Evolutionary conservation across 768 basidiomycete genomes (phyloP).

Genomic region (Termitomyces sp.): DNA sequence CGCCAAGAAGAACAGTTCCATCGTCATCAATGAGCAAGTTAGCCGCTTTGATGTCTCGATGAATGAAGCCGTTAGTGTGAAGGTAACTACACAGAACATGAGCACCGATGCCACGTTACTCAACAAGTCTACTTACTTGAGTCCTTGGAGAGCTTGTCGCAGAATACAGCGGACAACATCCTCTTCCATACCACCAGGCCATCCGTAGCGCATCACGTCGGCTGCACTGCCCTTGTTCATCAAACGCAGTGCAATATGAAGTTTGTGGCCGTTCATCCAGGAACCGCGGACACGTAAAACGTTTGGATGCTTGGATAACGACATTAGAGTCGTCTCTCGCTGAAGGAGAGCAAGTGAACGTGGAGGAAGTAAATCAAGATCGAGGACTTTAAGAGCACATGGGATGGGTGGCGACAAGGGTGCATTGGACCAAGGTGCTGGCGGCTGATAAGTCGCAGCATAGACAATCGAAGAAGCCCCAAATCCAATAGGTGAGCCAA

Average conservation of each 20-base stretch:
- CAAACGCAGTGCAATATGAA: slow-evolving; percentile 83
- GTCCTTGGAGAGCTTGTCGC: slow-evolving; percentile 83
- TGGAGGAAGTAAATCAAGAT: slow-evolving; percentile 76
- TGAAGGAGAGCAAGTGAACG: slow-evolving; percentile 71
- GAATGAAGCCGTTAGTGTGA: slow-evolving; percentile 89
- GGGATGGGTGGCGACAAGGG: slow-evolving; percentile 39
- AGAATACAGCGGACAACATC: slow-evolving; percentile 84
- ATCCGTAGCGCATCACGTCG: slow-evolving; percentile 81
- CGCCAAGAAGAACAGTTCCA: slow-evolving; percentile 87
- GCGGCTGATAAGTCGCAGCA: slow-evolving; percentile 61
- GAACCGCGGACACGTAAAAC: slow-evolving; percentile 88
- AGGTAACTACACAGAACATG: slow-evolving; percentile 56
- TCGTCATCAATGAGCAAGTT: slow-evolving; percentile 91
- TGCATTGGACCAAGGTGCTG: slow-evolving; percentile 9
- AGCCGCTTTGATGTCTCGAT: slow-evolving; percentile 92
- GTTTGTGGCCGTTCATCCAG: slow-evolving; percentile 82
- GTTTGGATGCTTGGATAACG: slow-evolving; percentile 89
- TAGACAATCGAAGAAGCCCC: slow-evolving; percentile 94
- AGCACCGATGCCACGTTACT: not conserved
- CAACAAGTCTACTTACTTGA: slow-evolving; percentile 55
- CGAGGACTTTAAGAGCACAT: slow-evolving; percentile 87
- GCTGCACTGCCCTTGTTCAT: slow-evolving; percentile 89
- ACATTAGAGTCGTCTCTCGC: slow-evolving; percentile 90
- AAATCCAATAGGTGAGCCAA: slow-evolving; percentile 81
- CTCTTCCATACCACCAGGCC: slow-evolving; percentile 89